Evolutionary conservation across 805 yeast species (phyloP).

Genomic region (Scheffersomyces stipitis): DNA sequence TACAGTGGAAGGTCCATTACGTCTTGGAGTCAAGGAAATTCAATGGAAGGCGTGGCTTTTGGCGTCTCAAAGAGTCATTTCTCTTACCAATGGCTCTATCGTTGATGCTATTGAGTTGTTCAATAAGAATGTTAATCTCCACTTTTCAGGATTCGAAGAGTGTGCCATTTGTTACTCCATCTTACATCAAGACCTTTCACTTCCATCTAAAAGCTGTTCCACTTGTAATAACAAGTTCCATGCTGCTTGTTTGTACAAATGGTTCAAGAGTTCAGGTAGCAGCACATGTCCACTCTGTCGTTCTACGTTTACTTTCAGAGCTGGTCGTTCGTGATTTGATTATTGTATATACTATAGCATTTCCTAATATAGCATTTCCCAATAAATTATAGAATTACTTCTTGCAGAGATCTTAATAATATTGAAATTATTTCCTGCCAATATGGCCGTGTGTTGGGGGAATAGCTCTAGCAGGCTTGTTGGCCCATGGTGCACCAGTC

Average conservation of each 20-base stretch:
- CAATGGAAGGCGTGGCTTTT: slow-evolving; percentile 95
- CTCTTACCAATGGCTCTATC: slow-evolving; percentile 71
- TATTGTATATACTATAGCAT: background rate
- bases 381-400: too few species aligned
- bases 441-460: too few species aligned
- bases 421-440: too few species aligned
- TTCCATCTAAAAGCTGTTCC: slow-evolving; percentile 84
- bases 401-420: too few species aligned
- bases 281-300: slow-evolving; percentile 96
- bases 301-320: slow-evolving; percentile 52
- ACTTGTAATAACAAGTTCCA: slow-evolving; percentile 95
- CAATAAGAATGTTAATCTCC: slow-evolving; percentile 72
- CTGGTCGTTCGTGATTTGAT: slow-evolving; percentile 2
- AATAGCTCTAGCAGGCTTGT: too few species aligned
- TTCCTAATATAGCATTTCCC: too few species aligned
- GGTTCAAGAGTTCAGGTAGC: slow-evolving; percentile 94
- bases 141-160: slow-evolving; percentile 92
- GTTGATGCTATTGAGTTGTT: slow-evolving; percentile 66
- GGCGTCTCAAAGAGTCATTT: slow-evolving; percentile 81
- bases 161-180: slow-evolving; percentile 97
- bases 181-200: slow-evolving; percentile 82
- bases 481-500: slow-evolving; percentile 45
- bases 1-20: slow-evolving; percentile 69
- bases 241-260: slow-evolving; percentile 90
- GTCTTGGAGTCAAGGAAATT: slow-evolving; percentile 86